Conservation (phyloP, 129 eudicot genomes). For the Sambucus nigra region DNA sequence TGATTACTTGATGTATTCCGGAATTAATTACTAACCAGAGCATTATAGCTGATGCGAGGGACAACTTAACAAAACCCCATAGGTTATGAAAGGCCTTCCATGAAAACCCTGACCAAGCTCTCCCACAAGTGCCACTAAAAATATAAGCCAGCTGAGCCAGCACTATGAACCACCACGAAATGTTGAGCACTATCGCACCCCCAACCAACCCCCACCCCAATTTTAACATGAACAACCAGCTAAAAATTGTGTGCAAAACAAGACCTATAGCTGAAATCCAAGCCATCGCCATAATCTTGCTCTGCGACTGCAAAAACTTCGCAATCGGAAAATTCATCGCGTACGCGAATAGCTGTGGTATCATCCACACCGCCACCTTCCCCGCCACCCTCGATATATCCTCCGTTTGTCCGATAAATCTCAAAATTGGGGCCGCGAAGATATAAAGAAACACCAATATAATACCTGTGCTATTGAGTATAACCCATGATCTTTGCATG, state of each 20-base stretch:
- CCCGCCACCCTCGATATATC: constrained; percentile 39
- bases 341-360: constrained; percentile 46
- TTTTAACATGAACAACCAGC: constrained; percentile 38
- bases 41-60: constrained; percentile 60
- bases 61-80: constrained; percentile 46
- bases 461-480: constrained; percentile 22
- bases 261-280: constrained; percentile 26
- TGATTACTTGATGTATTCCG: too few species aligned
- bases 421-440: constrained; percentile 33
- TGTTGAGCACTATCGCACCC: constrained; percentile 28
- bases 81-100: constrained; percentile 35
- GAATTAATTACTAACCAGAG: constrained; percentile 25
- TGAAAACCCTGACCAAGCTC: constrained; percentile 42
- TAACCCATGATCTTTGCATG: constrained; percentile 53
- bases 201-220: constrained; percentile 44
- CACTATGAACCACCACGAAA: constrained; percentile 52
- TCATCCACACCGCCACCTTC: constrained; percentile 37
- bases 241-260: constrained; percentile 27
- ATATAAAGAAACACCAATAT: constrained; percentile 23
- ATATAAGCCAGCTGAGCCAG: constrained; percentile 35
- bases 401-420: constrained; percentile 30
- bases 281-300: constrained; percentile 45
- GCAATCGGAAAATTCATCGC: constrained; percentile 39
- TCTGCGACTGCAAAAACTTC: constrained; percentile 47
- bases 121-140: constrained; percentile 37